Evolutionary conservation across 2,329 filamentous ascomycete species (phyloP).

Genomic region (Nemania serpens): DNA sequence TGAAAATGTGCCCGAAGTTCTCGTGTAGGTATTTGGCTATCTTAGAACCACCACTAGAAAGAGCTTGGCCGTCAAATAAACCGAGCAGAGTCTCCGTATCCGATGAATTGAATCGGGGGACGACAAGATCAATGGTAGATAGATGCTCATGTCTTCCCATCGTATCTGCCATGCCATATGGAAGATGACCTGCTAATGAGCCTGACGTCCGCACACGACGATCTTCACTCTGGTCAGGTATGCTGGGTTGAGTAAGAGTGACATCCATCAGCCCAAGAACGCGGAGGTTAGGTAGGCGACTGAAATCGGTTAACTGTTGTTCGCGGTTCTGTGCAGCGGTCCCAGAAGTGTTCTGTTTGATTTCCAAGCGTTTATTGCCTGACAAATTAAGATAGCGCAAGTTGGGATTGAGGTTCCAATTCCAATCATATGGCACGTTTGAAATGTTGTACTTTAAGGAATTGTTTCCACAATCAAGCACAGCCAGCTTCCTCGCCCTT

Average conservation of each 20-base stretch:
- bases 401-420: conserved; percentile 98
- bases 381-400: conserved; percentile 94
- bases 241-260: conserved; percentile 87
- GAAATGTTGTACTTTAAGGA: conserved; percentile 97
- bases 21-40: conserved; percentile 97
- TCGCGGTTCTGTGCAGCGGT: conserved; percentile 61
- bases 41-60: conserved; percentile 88
- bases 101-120: conserved; percentile 86
- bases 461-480: conserved; percentile 95
- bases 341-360: conserved; percentile 68
- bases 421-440: conserved; percentile 99
- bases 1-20: conserved; percentile 87
- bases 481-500: conserved; percentile 87
- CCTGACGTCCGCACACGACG: conserved; percentile 94
- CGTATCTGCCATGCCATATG: conserved; percentile 97
- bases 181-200: conserved; percentile 86
- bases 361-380: conserved; percentile 94
- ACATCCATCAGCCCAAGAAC: conserved; percentile 97
- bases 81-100: conserved; percentile 90
- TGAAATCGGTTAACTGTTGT: conserved; percentile 88
- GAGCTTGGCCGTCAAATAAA: conserved; percentile 93
- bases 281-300: conserved; percentile 78
- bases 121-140: conserved; percentile 93
- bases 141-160: conserved; percentile 91
- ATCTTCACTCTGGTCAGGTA: conserved; percentile 94